Evolutionary conservation across 1,284 basidiomycete species (phyloP), one percentile per base, ranked within the genome.

Genomic region (Puccinia coronata): DNA sequence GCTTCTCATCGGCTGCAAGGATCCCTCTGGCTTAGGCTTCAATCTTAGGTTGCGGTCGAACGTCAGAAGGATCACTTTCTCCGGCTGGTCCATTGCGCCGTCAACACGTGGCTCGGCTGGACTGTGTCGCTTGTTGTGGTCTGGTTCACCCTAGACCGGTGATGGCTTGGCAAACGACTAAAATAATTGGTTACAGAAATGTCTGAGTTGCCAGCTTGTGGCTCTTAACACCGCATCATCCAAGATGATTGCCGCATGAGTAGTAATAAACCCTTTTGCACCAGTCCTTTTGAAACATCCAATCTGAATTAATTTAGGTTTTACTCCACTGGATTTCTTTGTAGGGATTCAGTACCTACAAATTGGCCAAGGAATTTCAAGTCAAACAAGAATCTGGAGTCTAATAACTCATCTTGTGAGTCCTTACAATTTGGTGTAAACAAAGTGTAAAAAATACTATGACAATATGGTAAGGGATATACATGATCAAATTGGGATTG

Each of bases 211-310:
- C 93, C 95, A 98, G 69, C 92, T 89, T 14, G 94, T 93, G 25
- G 95, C 92, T 84, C 93, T 92, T 57, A 99, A 89, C 82, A 98
- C 98, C 74, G 97, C 89, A 85, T 98, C 96, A 86, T 99, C 96
- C 92, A 98, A 95, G 82, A 90, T 94, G 47, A 92, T 89, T 71
- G 93, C 92, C 16, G 61, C 83, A 55, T 73, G 82, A 34, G 77
- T 80, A 25, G 77, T 70, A 25, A 80, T 47, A 55, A 53, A 72
- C 49, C 31, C 70, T 16, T 49, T n/a, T n/a, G 25, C 16, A 8
- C 28, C 28, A 23, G 43, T 70, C 20, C n/a, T n/a, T n/a, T n/a
- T n/a, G n/a, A n/a, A n/a, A n/a, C n/a, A n/a, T n/a, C n/a, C n/a
- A n/a, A n/a, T n/a, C n/a, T n/a, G n/a, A n/a, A n/a, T n/a, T n/a